A percentile compares a stretch with the other conserved stretches of the same genome.
These are phyloP conservation scores for Wallacemonas sp. DNA, from an alignment of 208 protist species.

Conservation along the genomic window DNA sequence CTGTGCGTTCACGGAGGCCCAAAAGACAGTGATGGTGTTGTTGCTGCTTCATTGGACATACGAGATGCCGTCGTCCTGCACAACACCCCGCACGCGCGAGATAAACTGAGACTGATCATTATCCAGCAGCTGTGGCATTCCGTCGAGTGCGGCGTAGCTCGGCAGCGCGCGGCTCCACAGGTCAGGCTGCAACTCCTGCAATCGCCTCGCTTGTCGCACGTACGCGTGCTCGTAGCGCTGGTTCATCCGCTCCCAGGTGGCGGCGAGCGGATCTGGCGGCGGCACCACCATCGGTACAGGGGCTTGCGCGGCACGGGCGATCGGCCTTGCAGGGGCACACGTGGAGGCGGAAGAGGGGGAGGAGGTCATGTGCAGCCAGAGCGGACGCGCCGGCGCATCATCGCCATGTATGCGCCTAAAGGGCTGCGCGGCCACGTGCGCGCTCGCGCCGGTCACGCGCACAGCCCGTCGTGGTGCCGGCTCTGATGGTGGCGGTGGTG, in stretches of 20 bases:
- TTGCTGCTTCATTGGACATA: background rate
- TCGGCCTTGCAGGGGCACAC: too few species aligned
- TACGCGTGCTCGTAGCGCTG: slow-evolving; percentile 28
- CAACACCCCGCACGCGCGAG: slow-evolving; percentile 15
- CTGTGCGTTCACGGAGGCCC: too few species aligned
- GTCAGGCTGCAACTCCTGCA: slow-evolving; percentile 37
- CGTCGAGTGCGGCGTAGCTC: slow-evolving; percentile 30
- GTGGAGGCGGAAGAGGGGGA: too few species aligned
- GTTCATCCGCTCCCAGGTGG: background rate
- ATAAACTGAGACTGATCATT: slow-evolving; percentile 3
- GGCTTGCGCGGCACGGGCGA: too few species aligned
- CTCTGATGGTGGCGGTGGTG: background rate
- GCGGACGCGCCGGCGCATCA: background rate
- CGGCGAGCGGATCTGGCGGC: background rate
- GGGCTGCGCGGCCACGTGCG: slow-evolving; percentile 7
- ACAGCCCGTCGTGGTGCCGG: background rate
- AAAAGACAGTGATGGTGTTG: too few species aligned
- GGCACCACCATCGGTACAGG: too few species aligned
- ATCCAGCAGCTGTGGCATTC: slow-evolving; percentile 31
- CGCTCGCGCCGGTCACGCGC: background rate
- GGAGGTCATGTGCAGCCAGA: slow-evolving; percentile 17
- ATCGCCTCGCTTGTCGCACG: slow-evolving; percentile 17
- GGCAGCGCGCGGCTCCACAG: slow-evolving; percentile 35
- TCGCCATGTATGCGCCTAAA: background rate
- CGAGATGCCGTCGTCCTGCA: slow-evolving; percentile 14